A percentile compares a stretch with the other conserved stretches of the same genome.
These are phyloP conservation scores for Bipolaris cookei DNA, from an alignment of 2,329 filamentous ascomycete genomes.

Conservation along the genomic window DNA sequence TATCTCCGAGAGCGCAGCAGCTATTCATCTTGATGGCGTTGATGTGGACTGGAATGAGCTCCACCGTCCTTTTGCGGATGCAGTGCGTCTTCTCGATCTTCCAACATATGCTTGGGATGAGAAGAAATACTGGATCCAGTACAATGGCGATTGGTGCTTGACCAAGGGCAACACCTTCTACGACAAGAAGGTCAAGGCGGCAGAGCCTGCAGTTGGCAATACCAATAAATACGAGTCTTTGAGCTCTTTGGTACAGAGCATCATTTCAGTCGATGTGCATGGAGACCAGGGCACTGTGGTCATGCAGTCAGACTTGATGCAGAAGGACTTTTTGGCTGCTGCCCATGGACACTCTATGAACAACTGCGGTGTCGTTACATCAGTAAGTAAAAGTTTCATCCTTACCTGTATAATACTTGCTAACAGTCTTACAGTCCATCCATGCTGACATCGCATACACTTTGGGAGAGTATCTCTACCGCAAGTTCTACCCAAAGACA, in stretches of 20 bases:
- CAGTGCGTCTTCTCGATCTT: conserved; percentile 59
- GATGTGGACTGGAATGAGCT: conserved; percentile 68
- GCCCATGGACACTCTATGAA: conserved; percentile 24
- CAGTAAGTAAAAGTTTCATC: conserved; percentile 16
- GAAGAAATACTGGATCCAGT: conserved; percentile 48
- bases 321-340: conserved; percentile 17
- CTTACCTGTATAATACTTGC: conserved; percentile 3
- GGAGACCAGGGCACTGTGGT: conserved; percentile 9
- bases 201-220: not conserved
- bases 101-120: conserved; percentile 52
- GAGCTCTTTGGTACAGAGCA: not conserved
- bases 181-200: not conserved
- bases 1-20: not conserved
- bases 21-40: conserved; percentile 52
- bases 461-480: conserved; percentile 52
- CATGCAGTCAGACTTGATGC: conserved; percentile 18
- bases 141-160: conserved; percentile 42
- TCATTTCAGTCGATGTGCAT: not conserved
- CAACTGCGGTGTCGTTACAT: conserved; percentile 36
- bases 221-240: conserved; percentile 4
- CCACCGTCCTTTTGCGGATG: conserved; percentile 58
- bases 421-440: conserved; percentile 43
- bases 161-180: conserved; percentile 23
- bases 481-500: not conserved
- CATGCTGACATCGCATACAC: conserved; percentile 60